Conservation (phyloP, 2,329 filamentous ascomycete species). For the Thelonectria discophora region DNA sequence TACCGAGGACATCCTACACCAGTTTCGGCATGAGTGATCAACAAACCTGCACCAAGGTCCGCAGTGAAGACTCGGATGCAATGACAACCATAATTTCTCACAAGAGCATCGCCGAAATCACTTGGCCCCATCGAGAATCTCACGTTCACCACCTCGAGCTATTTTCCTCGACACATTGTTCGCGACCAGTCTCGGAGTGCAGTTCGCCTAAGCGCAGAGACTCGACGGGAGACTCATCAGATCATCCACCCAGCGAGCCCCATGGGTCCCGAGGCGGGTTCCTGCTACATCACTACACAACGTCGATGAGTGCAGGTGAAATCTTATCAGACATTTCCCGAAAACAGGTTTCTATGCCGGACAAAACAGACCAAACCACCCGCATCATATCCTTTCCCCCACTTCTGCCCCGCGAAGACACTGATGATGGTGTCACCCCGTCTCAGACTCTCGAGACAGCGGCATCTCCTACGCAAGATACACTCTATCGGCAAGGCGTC, state of each 20-base stretch:
- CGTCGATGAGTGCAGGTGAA: constrained; percentile 29
- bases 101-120: constrained; percentile 44
- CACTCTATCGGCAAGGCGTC: constrained; percentile 43
- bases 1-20: constrained; percentile 45
- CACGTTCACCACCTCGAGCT: constrained; percentile 7
- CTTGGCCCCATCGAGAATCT: constrained; percentile 38
- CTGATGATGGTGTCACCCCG: constrained; percentile 46
- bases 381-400: constrained; percentile 49
- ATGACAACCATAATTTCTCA: constrained; percentile 44
- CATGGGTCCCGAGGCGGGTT: constrained; percentile 22
- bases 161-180: constrained; percentile 2
- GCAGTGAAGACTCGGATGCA: constrained; percentile 28
- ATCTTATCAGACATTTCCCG: constrained; percentile 34
- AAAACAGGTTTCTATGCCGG: constrained; percentile 27
- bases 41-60: constrained; percentile 34
- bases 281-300: constrained; percentile 35
- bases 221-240: constrained; percentile 16
- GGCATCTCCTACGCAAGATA: constrained; percentile 11
- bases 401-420: constrained; percentile 45
- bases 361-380: constrained; percentile 32
- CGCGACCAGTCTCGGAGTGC: constrained; percentile 34
- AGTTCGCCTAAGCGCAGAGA: constrained; percentile 29
- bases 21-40: constrained; percentile 34
- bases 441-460: constrained; percentile 31
- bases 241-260: constrained; percentile 30